Conservation (phyloP, 2,329 filamentous ascomycete genomes). For the Colletotrichum sp. region DNA sequence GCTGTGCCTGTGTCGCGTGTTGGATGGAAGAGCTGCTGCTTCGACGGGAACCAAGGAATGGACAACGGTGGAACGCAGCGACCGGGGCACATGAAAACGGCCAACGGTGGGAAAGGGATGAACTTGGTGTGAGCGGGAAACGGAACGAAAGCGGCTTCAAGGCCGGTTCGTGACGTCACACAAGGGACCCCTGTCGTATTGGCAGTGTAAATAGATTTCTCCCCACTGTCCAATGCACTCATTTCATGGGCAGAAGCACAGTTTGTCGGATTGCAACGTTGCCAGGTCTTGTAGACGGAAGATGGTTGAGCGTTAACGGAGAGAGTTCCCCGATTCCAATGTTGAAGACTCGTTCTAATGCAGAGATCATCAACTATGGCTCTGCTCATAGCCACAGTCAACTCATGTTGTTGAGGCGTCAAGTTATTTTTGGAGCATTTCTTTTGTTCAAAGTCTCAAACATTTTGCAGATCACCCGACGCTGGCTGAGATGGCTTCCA, state of each 20-base stretch:
- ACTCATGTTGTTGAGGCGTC: background rate
- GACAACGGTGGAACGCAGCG: background rate
- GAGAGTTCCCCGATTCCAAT: background rate
- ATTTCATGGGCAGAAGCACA: background rate
- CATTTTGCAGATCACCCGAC: background rate
- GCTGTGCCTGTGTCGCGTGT: background rate
- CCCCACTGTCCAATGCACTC: background rate
- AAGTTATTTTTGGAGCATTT: background rate
- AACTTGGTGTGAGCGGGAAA: background rate
- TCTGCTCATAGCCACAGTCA: background rate
- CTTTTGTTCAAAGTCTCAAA: background rate
- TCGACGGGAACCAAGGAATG: background rate
- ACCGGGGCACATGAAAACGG: background rate
- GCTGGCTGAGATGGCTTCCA: background rate
- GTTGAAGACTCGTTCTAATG: background rate
- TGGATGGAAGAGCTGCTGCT: background rate
- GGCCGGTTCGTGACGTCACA: slow-evolving; percentile 10
- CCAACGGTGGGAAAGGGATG: background rate
- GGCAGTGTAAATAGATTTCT: background rate
- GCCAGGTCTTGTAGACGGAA: background rate
- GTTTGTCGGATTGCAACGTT: background rate
- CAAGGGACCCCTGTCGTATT: background rate
- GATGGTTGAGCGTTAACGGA: background rate
- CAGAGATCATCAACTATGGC: background rate
- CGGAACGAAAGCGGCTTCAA: background rate